Base-by-base conservation (phyloP, 805 yeast genomes). In the Pichia manshurica region DNA sequence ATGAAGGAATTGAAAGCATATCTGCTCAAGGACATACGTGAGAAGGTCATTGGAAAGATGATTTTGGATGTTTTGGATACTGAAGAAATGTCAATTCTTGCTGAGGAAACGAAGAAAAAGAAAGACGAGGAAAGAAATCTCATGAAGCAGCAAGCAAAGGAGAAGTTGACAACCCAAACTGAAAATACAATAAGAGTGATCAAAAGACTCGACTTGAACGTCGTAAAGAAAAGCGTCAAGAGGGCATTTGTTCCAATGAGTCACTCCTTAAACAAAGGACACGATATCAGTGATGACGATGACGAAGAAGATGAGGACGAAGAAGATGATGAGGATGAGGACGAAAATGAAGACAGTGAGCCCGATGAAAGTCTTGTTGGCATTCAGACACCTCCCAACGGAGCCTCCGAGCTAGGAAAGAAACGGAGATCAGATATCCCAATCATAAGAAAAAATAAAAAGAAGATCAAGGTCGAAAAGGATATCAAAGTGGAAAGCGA, bases 11-110 rank as follows among this genome's bases (percentile, higher is more conserved):
- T 88, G 44, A 78, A 78, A 50, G 67, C 70, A 10, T 79, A 81
- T 41, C 62, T 88, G 39, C 67, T 79, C 19, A 82, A 83, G 51
- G 95, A 88, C 64, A 76, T 88, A 21, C 72, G 85, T 54, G 91
- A 81, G 57, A 76, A 87, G 50, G 66, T 85, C 3, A 74, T 87
- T 21, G 89, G 85, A 0, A 87, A 93, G 0, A 71, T 74, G 1
- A 76, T 88, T 16, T 69, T 84, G 46, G 81, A 81, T 28, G 64
- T 75, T 17, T 69, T 88, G 53, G 74, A 77, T 48, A 81, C 80
- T 35, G 77, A 75, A 1, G 75, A 72, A 3, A 59, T 67, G 21
- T 49, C 69, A 44, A 55, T 64, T 44, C 50, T 55, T 20, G 64
- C 65, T 43, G 54, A 51, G 36, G 61, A 61, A 33, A 51, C 50